Evolutionary conservation across 2,329 filamentous ascomycete genomes (phyloP).

Genomic region (Cordyceps fumosorosea): DNA sequence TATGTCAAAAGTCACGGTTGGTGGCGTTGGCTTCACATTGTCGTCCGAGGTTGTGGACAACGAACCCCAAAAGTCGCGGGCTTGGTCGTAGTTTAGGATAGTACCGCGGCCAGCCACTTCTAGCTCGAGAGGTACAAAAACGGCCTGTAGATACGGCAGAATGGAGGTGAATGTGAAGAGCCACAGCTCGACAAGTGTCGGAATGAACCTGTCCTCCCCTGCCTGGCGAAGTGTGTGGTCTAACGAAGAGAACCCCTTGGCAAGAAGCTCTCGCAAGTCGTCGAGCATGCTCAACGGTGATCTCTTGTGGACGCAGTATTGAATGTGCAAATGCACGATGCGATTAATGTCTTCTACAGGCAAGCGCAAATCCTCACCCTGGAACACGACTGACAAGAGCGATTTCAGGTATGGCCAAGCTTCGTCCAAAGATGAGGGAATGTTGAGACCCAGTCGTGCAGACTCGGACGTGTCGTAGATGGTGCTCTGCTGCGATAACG

Average conservation of each 20-base stretch:
- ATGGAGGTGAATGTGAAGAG: conserved; percentile 86
- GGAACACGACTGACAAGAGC: conserved; percentile 70
- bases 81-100: conserved; percentile 70
- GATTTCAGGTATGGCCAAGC: conserved; percentile 77
- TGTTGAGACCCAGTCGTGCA: conserved; percentile 50
- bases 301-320: conserved; percentile 68
- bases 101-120: conserved; percentile 83
- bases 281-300: conserved; percentile 66
- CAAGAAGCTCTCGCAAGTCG: conserved; percentile 66
- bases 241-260: conserved; percentile 78
- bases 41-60: conserved; percentile 42
- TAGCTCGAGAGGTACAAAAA: conserved; percentile 86
- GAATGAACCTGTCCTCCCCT: conserved; percentile 82
- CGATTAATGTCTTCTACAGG: conserved; percentile 80
- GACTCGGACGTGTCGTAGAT: conserved; percentile 50
- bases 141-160: conserved; percentile 88
- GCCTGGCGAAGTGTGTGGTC: conserved; percentile 75
- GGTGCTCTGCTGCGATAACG: conserved; percentile 35
- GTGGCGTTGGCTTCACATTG: conserved; percentile 37
- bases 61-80: conserved; percentile 84
- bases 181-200: conserved; percentile 89
- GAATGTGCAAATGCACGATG: conserved; percentile 71
- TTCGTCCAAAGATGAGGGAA: conserved; percentile 68
- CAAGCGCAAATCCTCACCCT: conserved; percentile 71
- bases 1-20: conserved; percentile 64